Evolutionary conservation across 2,329 filamentous ascomycete genomes (phyloP).

Genomic region (Diaporthe aspalathi): DNA sequence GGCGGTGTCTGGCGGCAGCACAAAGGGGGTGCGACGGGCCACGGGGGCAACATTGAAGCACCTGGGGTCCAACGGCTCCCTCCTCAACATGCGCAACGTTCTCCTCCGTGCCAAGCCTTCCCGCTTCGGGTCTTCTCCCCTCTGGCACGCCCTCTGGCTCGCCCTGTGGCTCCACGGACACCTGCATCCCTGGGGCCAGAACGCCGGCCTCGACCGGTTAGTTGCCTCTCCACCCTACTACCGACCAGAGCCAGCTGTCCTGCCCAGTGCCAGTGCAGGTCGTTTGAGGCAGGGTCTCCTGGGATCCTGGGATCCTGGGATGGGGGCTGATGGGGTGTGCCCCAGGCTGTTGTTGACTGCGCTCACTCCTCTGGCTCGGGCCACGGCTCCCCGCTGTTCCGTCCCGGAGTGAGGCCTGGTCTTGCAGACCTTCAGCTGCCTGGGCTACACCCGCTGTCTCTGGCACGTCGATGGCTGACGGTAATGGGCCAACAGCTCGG

Average conservation of each 20-base stretch:
- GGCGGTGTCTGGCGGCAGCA: not conserved
- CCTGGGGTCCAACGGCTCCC: slow-evolving; percentile 16
- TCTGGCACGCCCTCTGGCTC: not conserved
- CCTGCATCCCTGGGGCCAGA: slow-evolving; percentile 23
- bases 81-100: slow-evolving; percentile 23
- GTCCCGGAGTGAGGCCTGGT: not conserved
- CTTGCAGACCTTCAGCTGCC: slow-evolving; percentile 12
- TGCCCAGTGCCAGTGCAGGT: not conserved
- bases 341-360: not conserved
- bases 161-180: slow-evolving; percentile 21
- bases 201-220: slow-evolving; percentile 21
- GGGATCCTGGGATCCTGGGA: not conserved
- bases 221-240: slow-evolving; percentile 28
- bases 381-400: not conserved
- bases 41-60: slow-evolving; percentile 10
- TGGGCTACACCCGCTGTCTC: slow-evolving; percentile 17
- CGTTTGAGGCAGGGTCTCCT: slow-evolving; percentile 2
- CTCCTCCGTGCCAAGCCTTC: slow-evolving; percentile 33
- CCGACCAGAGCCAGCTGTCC: not conserved
- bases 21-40: not conserved
- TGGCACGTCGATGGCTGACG: slow-evolving; percentile 1
- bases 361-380: not conserved
- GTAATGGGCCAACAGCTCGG: not conserved
- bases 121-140: slow-evolving; percentile 28
- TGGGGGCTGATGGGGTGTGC: not conserved